phyloP scores from a whole-genome alignment of 306 rosid genomes.

The cucumber (Cucumis sativus) region DNA sequence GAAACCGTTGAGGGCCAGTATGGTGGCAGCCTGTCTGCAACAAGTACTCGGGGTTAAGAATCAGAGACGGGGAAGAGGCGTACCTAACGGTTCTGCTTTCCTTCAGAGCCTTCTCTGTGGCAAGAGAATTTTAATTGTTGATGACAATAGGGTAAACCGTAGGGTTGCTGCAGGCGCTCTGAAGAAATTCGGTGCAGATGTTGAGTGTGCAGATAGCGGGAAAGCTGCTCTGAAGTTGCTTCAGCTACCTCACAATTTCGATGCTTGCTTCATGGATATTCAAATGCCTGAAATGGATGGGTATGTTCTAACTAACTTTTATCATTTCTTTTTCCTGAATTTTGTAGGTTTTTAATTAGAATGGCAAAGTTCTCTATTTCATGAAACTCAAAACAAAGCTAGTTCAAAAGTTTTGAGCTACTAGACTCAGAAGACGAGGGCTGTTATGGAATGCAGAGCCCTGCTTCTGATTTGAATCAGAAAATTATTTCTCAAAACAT shows the following conservation, averaged over 20 bases:
- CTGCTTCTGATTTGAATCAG: neutral
- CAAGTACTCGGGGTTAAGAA: conserved; percentile 75
- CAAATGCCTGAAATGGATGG: conserved; percentile 99
- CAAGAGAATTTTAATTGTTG: conserved; percentile 85
- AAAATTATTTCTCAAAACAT: neutral
- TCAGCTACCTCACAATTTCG: conserved; percentile 68
- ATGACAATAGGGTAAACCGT: conserved; percentile 75
- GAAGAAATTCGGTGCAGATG: conserved; percentile 81
- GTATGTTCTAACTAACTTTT: conserved; percentile 23
- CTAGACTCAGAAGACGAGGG: neutral
- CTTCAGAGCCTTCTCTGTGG: conserved; percentile 57
- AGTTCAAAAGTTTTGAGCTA: neutral
- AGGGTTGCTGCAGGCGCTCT: conserved; percentile 97
- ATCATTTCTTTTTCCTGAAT: neutral
- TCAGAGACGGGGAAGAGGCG: conserved; percentile 54
- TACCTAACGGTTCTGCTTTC: conserved; percentile 44
- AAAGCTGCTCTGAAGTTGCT: conserved; percentile 76
- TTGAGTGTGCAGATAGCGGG: conserved; percentile 78
- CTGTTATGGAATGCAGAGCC: neutral
- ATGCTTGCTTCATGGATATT: conserved; percentile 99
- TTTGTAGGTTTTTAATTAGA: neutral
- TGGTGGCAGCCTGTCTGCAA: conserved; percentile 98
- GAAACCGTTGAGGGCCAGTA: conserved; percentile 93
- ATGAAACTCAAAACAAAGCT: neutral
- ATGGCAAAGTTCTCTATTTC: neutral